Percentiles rank a stretch among this genome's conserved stretches.
These are phyloP conservation scores for Ichthyophthirius multifiliis DNA, from an alignment of 169 alveolate species.

Conservation along the genomic window DNA sequence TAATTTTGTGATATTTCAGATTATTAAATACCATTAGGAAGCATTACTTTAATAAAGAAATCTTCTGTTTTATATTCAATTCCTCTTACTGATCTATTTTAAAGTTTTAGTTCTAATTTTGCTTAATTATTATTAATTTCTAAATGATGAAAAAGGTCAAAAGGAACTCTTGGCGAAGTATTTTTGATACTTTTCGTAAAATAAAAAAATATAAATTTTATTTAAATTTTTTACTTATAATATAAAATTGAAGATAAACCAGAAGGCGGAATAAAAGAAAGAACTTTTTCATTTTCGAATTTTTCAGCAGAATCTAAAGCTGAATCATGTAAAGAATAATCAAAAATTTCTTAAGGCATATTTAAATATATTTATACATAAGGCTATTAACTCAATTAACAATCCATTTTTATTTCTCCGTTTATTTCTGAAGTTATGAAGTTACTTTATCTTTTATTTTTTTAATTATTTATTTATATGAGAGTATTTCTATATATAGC, in stretches of 20 bases:
- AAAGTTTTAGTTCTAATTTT: neutral
- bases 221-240: constrained; percentile 2
- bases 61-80: constrained; percentile 23
- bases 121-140: neutral
- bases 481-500: neutral
- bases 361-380: constrained; percentile 17
- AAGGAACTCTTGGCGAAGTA: constrained; percentile 10
- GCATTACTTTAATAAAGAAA: constrained; percentile 5
- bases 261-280: constrained; percentile 27
- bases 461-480: neutral
- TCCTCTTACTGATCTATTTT: constrained; percentile 27
- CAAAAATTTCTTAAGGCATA: constrained; percentile 14
- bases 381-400: constrained; percentile 19
- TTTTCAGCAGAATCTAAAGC: constrained; percentile 14
- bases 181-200: neutral
- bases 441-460: neutral
- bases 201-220: neutral
- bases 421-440: constrained; percentile 19
- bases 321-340: constrained; percentile 36
- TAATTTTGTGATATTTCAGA: constrained; percentile 8
- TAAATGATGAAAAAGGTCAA: constrained; percentile 23
- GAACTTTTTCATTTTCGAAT: constrained; percentile 24
- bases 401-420: constrained; percentile 42
- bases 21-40: constrained; percentile 12
- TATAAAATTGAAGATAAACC: constrained; percentile 17